Base-by-base conservation (phyloP, 306 rosid genomes). In the Castanospermum australe region DNA sequence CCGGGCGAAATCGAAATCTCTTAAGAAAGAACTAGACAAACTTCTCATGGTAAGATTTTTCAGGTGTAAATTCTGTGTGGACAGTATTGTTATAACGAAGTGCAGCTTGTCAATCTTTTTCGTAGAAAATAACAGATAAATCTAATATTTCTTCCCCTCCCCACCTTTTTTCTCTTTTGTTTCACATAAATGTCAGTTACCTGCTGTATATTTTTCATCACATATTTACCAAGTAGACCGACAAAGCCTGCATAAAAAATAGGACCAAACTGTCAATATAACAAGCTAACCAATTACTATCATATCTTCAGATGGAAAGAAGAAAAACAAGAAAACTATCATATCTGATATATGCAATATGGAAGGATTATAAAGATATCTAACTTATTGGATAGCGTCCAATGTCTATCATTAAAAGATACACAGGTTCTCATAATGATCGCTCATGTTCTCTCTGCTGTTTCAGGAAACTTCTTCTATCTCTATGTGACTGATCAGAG, bases 131-230 rank as follows among this genome's bases (percentile, higher is more conserved):
- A 28, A 45, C 7, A 54, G 4, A 50, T 18, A 7, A n/a, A 20
- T 51, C 18, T 14, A 70, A 51, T 24, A 32, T 51, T 9, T 50
- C 33, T 14, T 14, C 45, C n/a, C 65, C 17, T 15, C 30, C 61
- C 39, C 24, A 8, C 9, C 0, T 6, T 50, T 15, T 22, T 48
- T 67, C 25, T 21, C 13, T 56, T 21, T 39, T 74, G 38, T 54
- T 65, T 41, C 55, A 47, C 9, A 74, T 45, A 66, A 3, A 63
- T 17, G 38, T 64, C 5, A 35, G 14, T 54, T 74, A 84, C 87
- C 87, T 84, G 84, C 72, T 84, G 71, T 35, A 71, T 41, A 59
- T 81, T 71, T 81, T 76, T 84, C 59, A 76, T 76, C 56, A 56
- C 61, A 71, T 71, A 77, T 81, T 77, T 84, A 21, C 81, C 87